These are phyloP conservation scores for Primulina tabacum DNA, from an alignment of 257 asterid species.

Conservation along the genomic window DNA sequence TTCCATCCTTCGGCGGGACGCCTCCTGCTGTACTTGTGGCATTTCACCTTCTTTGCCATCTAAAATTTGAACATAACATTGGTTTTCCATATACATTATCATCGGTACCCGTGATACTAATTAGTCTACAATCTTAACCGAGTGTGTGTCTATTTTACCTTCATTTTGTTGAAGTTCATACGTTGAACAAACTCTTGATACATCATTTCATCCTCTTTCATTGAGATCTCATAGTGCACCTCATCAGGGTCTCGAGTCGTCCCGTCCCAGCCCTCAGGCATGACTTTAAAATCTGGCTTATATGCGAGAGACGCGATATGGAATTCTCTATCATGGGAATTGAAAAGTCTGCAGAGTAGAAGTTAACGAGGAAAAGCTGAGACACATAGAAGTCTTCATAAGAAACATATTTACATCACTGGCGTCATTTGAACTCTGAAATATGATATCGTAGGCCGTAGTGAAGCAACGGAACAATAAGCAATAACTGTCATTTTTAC, in stretches of 20 bases:
- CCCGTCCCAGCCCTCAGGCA: conserved; percentile 99
- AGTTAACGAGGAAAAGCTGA: neutral
- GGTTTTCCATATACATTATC: neutral
- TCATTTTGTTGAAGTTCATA: conserved; percentile 81
- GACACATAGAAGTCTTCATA: neutral
- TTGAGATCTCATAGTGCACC: conserved; percentile 91
- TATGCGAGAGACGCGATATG: conserved; percentile 90
- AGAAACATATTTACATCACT: neutral
- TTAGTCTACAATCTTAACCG: neutral
- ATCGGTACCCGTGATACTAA: neutral
- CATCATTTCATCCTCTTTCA: conserved; percentile 88
- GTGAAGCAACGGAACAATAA: neutral
- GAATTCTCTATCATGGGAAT: conserved; percentile 80
- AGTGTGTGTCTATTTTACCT: neutral
- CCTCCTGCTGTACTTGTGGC: conserved; percentile 85
- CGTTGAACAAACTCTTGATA: conserved; percentile 82
- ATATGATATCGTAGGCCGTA: neutral
- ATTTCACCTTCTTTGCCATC: conserved; percentile 67
- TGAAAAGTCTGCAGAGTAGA: conserved; percentile 59
- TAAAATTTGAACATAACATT: conserved; percentile 22
- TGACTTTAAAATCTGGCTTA: conserved; percentile 92
- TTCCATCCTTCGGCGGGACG: conserved; percentile 94
- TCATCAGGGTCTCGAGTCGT: conserved; percentile 92
- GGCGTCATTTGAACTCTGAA: neutral
- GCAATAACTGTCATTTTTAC: neutral